Evolutionary conservation across 2,329 filamentous ascomycete genomes (phyloP), one percentile per base, ranked within the genome.

Genomic region (Colletotrichum falcatum): DNA sequence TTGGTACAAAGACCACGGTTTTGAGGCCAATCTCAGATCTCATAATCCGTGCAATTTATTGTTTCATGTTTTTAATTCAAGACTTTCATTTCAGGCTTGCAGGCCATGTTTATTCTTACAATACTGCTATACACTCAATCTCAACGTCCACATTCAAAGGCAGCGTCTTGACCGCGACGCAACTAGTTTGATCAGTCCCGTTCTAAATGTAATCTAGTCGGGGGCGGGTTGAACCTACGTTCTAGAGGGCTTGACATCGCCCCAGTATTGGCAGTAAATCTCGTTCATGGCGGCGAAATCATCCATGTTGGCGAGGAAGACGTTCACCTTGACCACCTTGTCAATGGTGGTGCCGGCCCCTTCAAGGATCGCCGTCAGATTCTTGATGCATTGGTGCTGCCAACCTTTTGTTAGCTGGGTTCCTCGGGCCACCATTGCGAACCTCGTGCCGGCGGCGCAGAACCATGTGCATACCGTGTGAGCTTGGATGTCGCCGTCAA

Each of bases 271-370:
- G 77, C 87, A 88, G 77, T 93, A 94, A 59, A 91, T 87, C 75
- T 87, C 86, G 81, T 94, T 94, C 90, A 94, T 93, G 79, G 91
- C 89, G 44, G 85, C 87, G 77, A 94, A 94, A 80, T 94, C 86
- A 73, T 87, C 88, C 91, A 94, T 94, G 77, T 90, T 86, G 67
- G 89, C 86, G 62, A 94, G 83, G 84, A 94, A 94, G 75, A 94
- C 90, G 75, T 88, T 89, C 71, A 92, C 89, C 84, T 93, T 93
- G 77, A 94, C 89, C 28, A 93, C 89, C 77, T 89, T 89, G 54
- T 85, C 82, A 54, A 94, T 83, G 66, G 83, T 85, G 46, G 88
- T 90, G 23, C 91, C 91, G 5, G 91, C 91, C 60, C 89, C 91
- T 70, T 89, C 87, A 44, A 94, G 85, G 71, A 94, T 90, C 39